These are phyloP conservation scores for Bothriochloa decipiens DNA, from an alignment of 176 grass and related monocot genomes.

Conservation along the genomic window DNA sequence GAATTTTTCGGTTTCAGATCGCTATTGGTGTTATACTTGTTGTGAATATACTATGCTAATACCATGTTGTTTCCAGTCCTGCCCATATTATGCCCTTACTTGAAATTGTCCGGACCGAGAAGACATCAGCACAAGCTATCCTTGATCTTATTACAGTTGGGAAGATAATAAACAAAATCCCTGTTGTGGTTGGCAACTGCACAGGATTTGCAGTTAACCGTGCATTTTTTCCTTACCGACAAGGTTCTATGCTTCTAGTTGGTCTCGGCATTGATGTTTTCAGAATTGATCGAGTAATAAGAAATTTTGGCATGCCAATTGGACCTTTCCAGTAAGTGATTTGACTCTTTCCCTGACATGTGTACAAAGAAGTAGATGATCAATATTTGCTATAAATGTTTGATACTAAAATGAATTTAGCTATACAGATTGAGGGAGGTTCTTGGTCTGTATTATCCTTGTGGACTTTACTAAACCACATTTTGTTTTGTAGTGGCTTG, in stretches of 20 bases:
- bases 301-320: conserved; percentile 95
- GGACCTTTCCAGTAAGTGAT: conserved; percentile 94
- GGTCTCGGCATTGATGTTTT: conserved; percentile 85
- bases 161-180: conserved; percentile 91
- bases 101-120: conserved; percentile 94
- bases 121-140: conserved; percentile 89
- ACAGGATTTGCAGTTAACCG: conserved; percentile 97
- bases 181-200: conserved; percentile 97
- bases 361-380: not conserved
- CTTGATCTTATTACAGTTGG: conserved; percentile 84
- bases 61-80: conserved; percentile 64
- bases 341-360: not conserved
- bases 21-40: too few relatives aligned
- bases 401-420: not conserved
- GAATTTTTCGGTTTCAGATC: too few relatives aligned
- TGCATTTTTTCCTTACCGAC: conserved; percentile 85
- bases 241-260: conserved; percentile 67
- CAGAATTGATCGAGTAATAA: conserved; percentile 77
- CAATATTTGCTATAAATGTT: not conserved
- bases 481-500: not conserved
- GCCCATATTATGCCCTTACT: conserved; percentile 95
- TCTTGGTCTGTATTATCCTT: not conserved
- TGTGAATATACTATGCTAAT: conserved; percentile 22
- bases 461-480: not conserved
- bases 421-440: not conserved